phyloP scores from a whole-genome alignment of 768 basidiomycete genomes.

The Harrya chromipes region DNA sequence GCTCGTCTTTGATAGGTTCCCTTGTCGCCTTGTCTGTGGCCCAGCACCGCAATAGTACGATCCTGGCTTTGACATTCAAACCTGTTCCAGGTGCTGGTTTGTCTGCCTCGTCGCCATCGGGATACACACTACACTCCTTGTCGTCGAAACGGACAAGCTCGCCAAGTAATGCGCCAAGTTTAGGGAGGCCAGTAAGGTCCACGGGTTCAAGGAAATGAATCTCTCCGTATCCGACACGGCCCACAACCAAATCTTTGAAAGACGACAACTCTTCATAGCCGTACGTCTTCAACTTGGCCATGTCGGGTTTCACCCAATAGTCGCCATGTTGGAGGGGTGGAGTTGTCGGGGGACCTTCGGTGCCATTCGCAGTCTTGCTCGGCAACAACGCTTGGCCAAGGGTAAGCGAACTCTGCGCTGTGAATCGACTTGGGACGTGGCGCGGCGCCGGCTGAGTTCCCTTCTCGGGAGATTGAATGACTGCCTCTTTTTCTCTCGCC shows the following conservation, averaged over 20 bases:
- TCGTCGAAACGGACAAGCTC: slow-evolving; percentile 84
- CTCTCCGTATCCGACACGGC: slow-evolving; percentile 89
- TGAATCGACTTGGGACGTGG: slow-evolving; percentile 40
- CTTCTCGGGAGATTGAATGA: slow-evolving; percentile 17
- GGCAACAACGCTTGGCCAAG: slow-evolving; percentile 26
- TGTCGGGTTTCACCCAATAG: slow-evolving; percentile 85
- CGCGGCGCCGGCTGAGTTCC: slow-evolving; percentile 36
- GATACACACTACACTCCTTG: slow-evolving; percentile 92
- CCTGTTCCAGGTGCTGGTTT: slow-evolving; percentile 84
- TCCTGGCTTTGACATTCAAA: slow-evolving; percentile 81
- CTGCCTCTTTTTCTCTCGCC: slow-evolving; percentile 35
- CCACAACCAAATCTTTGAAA: slow-evolving; percentile 77
- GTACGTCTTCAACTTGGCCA: slow-evolving; percentile 65
- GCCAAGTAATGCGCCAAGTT: slow-evolving; percentile 81
- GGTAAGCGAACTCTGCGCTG: slow-evolving; percentile 34
- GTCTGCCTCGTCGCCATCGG: slow-evolving; percentile 79
- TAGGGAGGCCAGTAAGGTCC: slow-evolving; percentile 81
- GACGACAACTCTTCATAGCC: slow-evolving; percentile 72
- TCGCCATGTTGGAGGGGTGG: slow-evolving; percentile 74
- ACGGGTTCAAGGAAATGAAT: slow-evolving; percentile 78
- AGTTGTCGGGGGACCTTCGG: slow-evolving; percentile 20
- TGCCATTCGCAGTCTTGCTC: slow-evolving; percentile 28
- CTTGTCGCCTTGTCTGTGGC: slow-evolving; percentile 87
- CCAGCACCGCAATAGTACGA: slow-evolving; percentile 81
- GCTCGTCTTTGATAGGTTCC: slow-evolving; percentile 82